Base-by-base conservation (phyloP, 305 asterid genomes). In the Fraxinus sp. region DNA sequence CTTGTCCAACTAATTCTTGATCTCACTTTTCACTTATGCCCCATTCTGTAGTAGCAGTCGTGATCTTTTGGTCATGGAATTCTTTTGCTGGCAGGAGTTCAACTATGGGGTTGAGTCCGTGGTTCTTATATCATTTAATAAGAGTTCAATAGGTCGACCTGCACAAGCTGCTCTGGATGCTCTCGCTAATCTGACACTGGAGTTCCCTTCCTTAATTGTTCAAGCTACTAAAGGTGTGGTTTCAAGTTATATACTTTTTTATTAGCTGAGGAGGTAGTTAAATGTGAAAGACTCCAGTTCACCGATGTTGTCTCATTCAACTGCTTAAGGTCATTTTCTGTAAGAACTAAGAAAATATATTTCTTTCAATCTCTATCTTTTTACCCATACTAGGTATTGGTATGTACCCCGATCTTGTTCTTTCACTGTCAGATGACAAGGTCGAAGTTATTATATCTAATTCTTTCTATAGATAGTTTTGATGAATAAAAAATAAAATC, bases 131-230 rank as follows among this genome's bases (percentile, higher is more conserved):
- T 85, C 85, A 77, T 93, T 93, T 81, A 81, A n/a, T 46, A 82
- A 79, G 74, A 85, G 86, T 84, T 89, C 92, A 78, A 85, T 89
- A 46, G 89, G 75, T 80, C 90, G 85, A 59, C 89, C 87, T 36
- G 91, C 92, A 2, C 89, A 87, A 81, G 90, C 88, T 80, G 94
- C 90, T 3, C 55, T 90, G 85, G 75, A 87, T 83, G 86, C 92
- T 86, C 85, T 92, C 28, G 85, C 84, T 41, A 83, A 86, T 62
- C 85, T 92, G 86, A 77, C 91, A 5, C 72, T 80, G 84, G 92
- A 86, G 74, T 90, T 89, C 68, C 96, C 96, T 55, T 94, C 97
- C 71, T 86, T 94, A 87, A 90, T 91, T 72, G 94, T 88, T 88
- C 96, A 94, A 89, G 91, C 93, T 84, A 92, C 97, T 20, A 84